Evolutionary conservation across 345 rosid genomes (phyloP), one percentile per base, ranked within the genome.

Genomic region (Trapa bicornis): DNA sequence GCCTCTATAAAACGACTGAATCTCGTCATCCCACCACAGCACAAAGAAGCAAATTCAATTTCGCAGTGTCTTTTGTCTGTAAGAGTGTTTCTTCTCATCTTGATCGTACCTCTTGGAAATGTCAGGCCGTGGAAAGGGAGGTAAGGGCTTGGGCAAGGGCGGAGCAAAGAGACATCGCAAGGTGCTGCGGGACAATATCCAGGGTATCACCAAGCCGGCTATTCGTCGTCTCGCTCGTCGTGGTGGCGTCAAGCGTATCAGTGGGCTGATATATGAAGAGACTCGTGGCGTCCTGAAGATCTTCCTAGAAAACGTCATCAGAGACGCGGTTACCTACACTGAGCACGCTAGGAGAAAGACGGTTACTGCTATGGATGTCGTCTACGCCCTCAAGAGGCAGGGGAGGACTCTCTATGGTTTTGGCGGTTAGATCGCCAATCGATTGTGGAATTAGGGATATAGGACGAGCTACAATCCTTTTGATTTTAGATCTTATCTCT

Each of bases 101-200:
- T 15, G 4, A 1, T 53, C 58, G 4, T 4, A 1, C 58, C 4
- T 6, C 22, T 38, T 13, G 22, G 72, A 71, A 68, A 82, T 82
- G 88, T 82, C 86, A 0, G 88, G 88, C 0, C 81, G 86, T 52
- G 88, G 88, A 53, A 84, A 84, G 80, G 88, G 88, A 45, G 88
- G 88, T 0, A 84, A 84, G 75, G 88, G 88, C 0, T 66, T 84
- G 73, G 88, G 88, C 0, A 84, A 84, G 61, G 88, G 88, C 54
- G 88, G 88, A 54, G 88, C 86, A 0, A 84, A 84, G 43, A 68
- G 88, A 36, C 88, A 84, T 39, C 73, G 84, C 14, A 84, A 84
- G 77, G 88, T 84, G 0, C 75, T 84, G 10, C 70, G 88, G 0
- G 88, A 84, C 63, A 84, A 84, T 78, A 84, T 84, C 53, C 88